A percentile compares a stretch with the other conserved stretches of the same genome.
Evolutionary conservation across 164 flowering plant species (phyloP).

Genomic region (Vitis rotundifolia): DNA sequence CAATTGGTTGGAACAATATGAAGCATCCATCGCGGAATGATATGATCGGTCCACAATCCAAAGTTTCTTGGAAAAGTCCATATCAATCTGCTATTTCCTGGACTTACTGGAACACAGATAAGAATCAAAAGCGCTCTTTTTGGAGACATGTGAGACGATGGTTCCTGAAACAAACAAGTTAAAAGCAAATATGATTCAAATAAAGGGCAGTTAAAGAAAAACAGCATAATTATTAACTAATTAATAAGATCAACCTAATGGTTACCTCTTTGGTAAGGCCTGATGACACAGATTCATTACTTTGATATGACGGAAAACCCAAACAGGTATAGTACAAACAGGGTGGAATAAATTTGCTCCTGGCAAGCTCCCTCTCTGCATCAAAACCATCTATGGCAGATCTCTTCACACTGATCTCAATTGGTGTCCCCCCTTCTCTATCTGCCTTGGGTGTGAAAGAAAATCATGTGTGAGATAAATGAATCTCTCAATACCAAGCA

Average conservation of each 20-base stretch:
- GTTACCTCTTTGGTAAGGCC: conserved; percentile 33
- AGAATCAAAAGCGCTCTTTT: no score
- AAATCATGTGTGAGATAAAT: conserved; percentile 11
- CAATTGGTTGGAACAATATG: no score
- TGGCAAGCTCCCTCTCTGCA: conserved; percentile 46
- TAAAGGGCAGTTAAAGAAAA: no score
- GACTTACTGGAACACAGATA: conserved; percentile 82
- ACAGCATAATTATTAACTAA: no score
- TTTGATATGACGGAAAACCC: conserved; percentile 11
- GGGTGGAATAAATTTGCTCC: conserved; percentile 58
- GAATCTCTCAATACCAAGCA: not conserved
- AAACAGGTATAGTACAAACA: conserved; percentile 47
- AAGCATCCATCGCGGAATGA: conserved; percentile 76
- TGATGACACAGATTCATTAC: conserved; percentile 34
- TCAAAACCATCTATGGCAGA: conserved; percentile 53
- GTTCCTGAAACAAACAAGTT: no score
- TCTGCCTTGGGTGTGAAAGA: conserved; percentile 56
- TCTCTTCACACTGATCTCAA: conserved; percentile 49
- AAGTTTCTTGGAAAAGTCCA: conserved; percentile 84
- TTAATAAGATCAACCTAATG: no score
- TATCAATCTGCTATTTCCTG: conserved; percentile 88
- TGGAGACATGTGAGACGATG: no score
- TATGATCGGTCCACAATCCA: conserved; percentile 59
- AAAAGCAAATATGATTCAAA: no score
- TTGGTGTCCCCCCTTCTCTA: conserved; percentile 82